These are phyloP conservation scores for Copromyces sp. DNA, from an alignment of 495 filamentous ascomycete species.

Conservation along the genomic window DNA sequence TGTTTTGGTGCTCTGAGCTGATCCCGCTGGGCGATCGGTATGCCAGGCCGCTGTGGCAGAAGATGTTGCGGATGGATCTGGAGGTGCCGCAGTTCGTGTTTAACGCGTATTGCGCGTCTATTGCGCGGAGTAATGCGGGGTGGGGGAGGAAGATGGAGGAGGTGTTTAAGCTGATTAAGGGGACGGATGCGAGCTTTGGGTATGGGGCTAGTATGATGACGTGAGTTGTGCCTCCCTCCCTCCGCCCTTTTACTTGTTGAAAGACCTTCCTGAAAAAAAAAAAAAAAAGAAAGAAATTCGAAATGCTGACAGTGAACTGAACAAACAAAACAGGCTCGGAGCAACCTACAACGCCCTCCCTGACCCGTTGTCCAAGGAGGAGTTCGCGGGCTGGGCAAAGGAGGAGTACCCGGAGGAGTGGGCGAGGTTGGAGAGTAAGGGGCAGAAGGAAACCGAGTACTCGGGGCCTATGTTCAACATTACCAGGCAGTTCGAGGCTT, in stretches of 20 bases:
- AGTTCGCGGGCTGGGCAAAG: conserved; percentile 63
- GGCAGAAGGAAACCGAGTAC: conserved; percentile 23
- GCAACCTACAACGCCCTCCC: conserved; percentile 63
- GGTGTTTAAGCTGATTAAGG: conserved; percentile 50
- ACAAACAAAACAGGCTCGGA: conserved; percentile 43
- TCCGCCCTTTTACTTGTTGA: not conserved
- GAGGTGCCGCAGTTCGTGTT: conserved; percentile 62
- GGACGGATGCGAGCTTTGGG: conserved; percentile 54
- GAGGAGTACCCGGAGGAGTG: conserved; percentile 57
- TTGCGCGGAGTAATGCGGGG: conserved; percentile 34
- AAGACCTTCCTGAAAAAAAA: not conserved
- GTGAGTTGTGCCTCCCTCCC: conserved; percentile 44
- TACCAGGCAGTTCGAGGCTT: conserved; percentile 33
- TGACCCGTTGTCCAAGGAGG: conserved; percentile 46
- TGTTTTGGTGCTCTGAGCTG: conserved; percentile 65
- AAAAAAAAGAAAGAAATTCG: too few relatives aligned
- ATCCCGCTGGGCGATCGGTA: conserved; percentile 49
- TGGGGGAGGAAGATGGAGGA: conserved; percentile 53
- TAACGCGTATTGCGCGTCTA: conserved; percentile 59
- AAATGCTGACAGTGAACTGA: not conserved
- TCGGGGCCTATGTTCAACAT: conserved; percentile 34
- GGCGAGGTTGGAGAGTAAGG: conserved; percentile 46
- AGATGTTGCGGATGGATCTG: conserved; percentile 64
- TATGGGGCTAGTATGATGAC: conserved; percentile 52
- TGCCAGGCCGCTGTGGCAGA: conserved; percentile 64